Evolutionary conservation across 2,329 filamentous ascomycete genomes (phyloP).

Genomic region (Colletotrichum navitas): DNA sequence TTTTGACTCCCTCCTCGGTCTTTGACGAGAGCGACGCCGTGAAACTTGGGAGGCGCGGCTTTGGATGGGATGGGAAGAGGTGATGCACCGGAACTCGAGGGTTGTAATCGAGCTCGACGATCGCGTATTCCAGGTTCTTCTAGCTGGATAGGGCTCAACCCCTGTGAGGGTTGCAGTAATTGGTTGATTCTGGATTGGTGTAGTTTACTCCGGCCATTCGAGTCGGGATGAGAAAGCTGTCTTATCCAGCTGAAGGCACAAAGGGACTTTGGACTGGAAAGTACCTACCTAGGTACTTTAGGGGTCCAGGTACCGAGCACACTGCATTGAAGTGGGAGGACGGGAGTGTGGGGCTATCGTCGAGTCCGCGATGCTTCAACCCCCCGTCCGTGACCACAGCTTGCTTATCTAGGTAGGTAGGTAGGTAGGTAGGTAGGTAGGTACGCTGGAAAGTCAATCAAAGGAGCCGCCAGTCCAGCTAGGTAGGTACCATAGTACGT

Average conservation of each 20-base stretch:
- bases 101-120: conserved; percentile 12
- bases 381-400: not conserved
- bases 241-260: not conserved
- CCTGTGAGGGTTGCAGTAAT: conserved; percentile 6
- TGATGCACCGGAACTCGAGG: not conserved
- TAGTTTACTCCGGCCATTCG: conserved; percentile 5
- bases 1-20: conserved; percentile 16
- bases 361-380: conserved; percentile 15
- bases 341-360: conserved; percentile 28
- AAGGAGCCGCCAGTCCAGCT: not conserved
- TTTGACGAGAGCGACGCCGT: conserved; percentile 2
- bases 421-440: not conserved
- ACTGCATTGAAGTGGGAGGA: not conserved
- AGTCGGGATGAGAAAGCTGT: conserved; percentile 13
- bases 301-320: conserved; percentile 34
- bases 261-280: not conserved
- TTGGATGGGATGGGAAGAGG: not conserved
- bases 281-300: not conserved
- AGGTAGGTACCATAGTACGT: conserved; percentile 16
- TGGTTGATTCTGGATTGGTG: conserved; percentile 9
- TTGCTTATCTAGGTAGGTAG: not conserved
- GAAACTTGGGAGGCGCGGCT: conserved; percentile 11
- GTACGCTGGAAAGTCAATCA: conserved; percentile 26
- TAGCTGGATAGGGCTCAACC: not conserved
- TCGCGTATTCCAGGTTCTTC: conserved; percentile 31